Evolutionary conservation across 208 protist species (phyloP), one percentile per base, ranked within the genome.

Genomic region (Acanthamoeba triangularis): DNA sequence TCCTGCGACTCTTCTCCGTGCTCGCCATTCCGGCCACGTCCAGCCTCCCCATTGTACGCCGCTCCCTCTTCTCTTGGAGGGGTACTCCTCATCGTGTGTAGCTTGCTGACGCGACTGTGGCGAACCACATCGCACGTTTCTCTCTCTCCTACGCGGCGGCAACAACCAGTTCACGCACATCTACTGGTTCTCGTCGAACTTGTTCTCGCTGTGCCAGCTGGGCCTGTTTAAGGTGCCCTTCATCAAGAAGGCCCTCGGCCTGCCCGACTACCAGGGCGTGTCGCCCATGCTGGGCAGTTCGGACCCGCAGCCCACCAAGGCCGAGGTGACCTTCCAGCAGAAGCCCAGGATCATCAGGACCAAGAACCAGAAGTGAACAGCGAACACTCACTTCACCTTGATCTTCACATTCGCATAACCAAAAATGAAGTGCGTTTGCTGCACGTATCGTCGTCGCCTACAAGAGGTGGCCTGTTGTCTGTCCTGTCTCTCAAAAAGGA

Each of bases 141-240:
- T 69, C 16, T 28, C 59, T 65, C 59, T 65, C 59, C 59, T 28
- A 8, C 47, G 47, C 47, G 47, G 37, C 37, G 37, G 47, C 47
- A 16, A 35, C 25, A 25, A 33, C 33, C 72, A 80, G 72, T 37
- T 80, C 28, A 80, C 72, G 30, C 72, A 80, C 25, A 49, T 80
- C 72, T 80, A 80, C 35, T 80, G 72, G 72, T n/a, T 80, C 33
- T 30, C 72, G 72, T 80, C 72, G n/a, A 80, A 80, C 72, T n/a
- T 80, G 41, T 80, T 80, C 33, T 80, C 72, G 72, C 72, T 80
- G 35, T 28, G 33, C 25, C 72, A 80, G 72, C 72, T 80, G 72
- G 72, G 18, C 30, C 28, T 80, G 18, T 80, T 80, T 23, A 80
- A 80, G 72, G 33, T 80, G 30, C 72, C 72, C 11, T 35, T 44